Evolutionary conservation across 202 grass and related monocot species (phyloP).

Genomic region (Musa balbisiana): DNA sequence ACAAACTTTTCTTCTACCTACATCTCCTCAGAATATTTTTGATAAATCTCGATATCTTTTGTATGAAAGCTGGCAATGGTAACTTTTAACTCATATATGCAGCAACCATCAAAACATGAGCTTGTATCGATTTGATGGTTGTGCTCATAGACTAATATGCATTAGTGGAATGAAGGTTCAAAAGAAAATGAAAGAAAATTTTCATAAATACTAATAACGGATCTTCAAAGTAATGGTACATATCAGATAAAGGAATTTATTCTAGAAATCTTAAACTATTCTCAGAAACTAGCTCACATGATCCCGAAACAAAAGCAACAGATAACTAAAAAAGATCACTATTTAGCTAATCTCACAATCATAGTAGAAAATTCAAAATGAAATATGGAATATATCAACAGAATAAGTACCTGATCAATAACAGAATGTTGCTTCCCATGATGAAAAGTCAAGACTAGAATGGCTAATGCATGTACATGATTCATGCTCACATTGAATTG

Average conservation of each 20-base stretch:
- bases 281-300: neutral
- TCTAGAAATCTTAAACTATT: neutral
- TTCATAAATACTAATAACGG: neutral
- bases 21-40: no score
- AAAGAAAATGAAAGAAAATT: neutral
- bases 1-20: no score
- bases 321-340: neutral
- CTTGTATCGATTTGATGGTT: no score
- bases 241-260: no score
- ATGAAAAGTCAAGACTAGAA: slow-evolving; percentile 75
- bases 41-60: no score
- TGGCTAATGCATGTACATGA: slow-evolving; percentile 59
- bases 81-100: no score
- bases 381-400: neutral
- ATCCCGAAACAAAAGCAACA: neutral
- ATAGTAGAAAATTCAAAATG: neutral
- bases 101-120: no score
- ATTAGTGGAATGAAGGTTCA: neutral
- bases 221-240: neutral
- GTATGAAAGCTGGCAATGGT: no score
- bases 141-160: no score
- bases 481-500: slow-evolving; percentile 92
- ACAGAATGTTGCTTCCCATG: slow-evolving; percentile 66
- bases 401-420: slow-evolving; percentile 56
- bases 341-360: neutral